These are phyloP conservation scores for Backusella liffmaniae DNA, from an alignment of 192 early-diverging fungal genomes.

Conservation along the genomic window DNA sequence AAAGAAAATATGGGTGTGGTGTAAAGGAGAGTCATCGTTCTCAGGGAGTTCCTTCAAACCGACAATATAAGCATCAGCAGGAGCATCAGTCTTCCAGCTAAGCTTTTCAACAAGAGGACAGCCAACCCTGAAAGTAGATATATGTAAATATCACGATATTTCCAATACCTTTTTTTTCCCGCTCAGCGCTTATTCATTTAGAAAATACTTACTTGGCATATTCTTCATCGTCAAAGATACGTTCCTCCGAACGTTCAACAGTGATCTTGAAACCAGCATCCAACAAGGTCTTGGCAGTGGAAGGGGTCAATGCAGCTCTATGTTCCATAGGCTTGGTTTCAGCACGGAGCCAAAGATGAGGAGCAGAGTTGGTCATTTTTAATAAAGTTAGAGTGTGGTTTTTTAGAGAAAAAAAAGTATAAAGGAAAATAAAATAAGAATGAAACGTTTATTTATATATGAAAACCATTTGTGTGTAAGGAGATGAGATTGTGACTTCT, in stretches of 20 bases:
- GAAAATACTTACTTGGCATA: slow-evolving; percentile 62
- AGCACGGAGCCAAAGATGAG: slow-evolving; percentile 91
- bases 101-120: slow-evolving; percentile 76
- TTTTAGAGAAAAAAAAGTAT: not conserved
- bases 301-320: slow-evolving; percentile 89
- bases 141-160: not conserved
- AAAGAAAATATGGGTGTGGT: slow-evolving; percentile 96
- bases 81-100: slow-evolving; percentile 83
- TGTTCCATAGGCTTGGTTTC: slow-evolving; percentile 98
- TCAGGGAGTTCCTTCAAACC: slow-evolving; percentile 98
- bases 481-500: not conserved
- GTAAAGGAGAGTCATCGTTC: slow-evolving; percentile 83
- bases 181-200: not conserved
- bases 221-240: slow-evolving; percentile 90
- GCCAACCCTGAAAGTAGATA: slow-evolving; percentile 58
- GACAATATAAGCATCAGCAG: slow-evolving; percentile 88
- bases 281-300: slow-evolving; percentile 76
- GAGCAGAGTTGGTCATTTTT: not conserved
- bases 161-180: not conserved
- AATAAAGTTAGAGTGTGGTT: not conserved
- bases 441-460: not conserved
- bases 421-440: slow-evolving; percentile 9
- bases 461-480: not conserved
- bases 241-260: slow-evolving; percentile 77
- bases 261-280: slow-evolving; percentile 85